Conservation (phyloP, 345 rosid genomes). For the Jatropha curcas region DNA sequence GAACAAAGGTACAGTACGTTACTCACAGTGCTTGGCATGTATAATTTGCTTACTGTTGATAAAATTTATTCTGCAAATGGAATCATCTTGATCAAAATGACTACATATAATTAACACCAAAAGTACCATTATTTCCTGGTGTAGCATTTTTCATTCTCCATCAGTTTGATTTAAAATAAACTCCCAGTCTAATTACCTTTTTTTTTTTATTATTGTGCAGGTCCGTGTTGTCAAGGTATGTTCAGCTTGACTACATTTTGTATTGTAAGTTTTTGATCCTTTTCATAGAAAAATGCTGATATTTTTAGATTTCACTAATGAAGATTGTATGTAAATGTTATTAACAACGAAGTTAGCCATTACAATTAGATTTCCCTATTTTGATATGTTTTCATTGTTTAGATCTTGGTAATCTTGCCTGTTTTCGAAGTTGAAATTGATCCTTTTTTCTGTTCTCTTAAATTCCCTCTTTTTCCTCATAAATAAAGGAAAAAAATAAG, state of each 20-base stretch:
- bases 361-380: background rate
- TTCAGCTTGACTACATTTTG: conserved; percentile 28
- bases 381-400: background rate
- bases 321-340: background rate
- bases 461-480: no score
- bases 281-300: background rate
- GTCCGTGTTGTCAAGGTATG: conserved; percentile 92
- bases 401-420: background rate
- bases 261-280: conserved; percentile 31
- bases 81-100: background rate
- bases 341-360: background rate
- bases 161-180: background rate
- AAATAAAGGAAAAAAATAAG: no score
- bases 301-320: background rate
- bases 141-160: background rate
- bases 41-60: background rate
- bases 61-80: background rate
- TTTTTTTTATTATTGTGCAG: conserved; percentile 50
- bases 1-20: conserved; percentile 66
- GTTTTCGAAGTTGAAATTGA: background rate
- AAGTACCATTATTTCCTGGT: background rate
- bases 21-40: no score
- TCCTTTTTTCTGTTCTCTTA: background rate
- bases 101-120: background rate
- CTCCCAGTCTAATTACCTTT: background rate